Conservation (phyloP, 306 rosid species). For the Rosa multiflora region DNA sequence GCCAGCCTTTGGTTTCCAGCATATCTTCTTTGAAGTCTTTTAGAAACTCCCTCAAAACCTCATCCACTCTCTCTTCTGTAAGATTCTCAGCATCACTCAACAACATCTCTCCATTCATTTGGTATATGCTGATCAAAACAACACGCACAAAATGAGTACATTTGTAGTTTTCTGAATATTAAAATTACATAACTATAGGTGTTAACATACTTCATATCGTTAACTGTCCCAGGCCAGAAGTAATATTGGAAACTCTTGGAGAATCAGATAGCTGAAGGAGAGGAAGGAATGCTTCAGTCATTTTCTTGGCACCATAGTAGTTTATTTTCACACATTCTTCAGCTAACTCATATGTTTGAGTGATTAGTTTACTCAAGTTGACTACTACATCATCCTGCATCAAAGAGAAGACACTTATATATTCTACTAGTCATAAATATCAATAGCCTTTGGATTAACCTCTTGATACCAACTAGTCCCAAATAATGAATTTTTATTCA, state of each 20-base stretch:
- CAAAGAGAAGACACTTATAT: not conserved
- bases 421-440: no score
- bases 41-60: conserved; percentile 28
- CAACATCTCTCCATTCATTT: conserved; percentile 31
- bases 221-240: conserved; percentile 27
- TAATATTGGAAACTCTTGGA: conserved; percentile 35
- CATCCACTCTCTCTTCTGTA: conserved; percentile 35
- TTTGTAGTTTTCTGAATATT: not conserved
- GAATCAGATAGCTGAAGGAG: conserved; percentile 52
- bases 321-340: conserved; percentile 46
- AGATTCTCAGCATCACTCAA: conserved; percentile 36
- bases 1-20: conserved; percentile 42
- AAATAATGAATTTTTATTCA: no score
- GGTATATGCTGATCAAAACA: conserved; percentile 23
- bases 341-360: conserved; percentile 27
- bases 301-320: conserved; percentile 42
- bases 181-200: not conserved
- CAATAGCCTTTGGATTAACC: no score
- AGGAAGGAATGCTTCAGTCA: conserved; percentile 33
- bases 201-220: conserved; percentile 28
- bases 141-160: not conserved
- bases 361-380: conserved; percentile 27
- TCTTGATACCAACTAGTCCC: no score
- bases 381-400: not conserved
- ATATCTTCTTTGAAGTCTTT: conserved; percentile 36